Evolutionary conservation across 805 yeast genomes (phyloP).

Genomic region (Yarrowia yakushimensis): DNA sequence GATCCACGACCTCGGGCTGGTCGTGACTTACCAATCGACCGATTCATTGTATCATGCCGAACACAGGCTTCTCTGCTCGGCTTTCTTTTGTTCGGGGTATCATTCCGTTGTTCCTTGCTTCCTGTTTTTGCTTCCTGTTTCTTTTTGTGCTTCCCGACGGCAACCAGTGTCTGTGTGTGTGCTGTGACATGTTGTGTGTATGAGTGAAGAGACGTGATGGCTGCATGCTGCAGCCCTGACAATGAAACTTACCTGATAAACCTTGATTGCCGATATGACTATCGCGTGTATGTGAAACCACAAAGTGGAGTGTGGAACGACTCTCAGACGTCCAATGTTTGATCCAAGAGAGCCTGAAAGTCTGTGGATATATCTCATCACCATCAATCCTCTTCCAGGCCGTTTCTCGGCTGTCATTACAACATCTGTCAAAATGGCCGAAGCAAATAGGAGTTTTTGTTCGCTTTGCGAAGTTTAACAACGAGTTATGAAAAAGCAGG

Average conservation of each 20-base stretch:
- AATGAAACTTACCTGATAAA: neutral
- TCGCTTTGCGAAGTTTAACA: neutral
- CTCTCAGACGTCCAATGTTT: too few species aligned
- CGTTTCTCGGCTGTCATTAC: neutral
- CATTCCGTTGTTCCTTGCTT: too few species aligned
- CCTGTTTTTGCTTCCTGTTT: neutral
- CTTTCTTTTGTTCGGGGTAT: neutral
- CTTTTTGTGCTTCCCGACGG: neutral
- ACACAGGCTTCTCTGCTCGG: neutral
- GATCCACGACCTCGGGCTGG: too few species aligned
- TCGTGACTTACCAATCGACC: too few species aligned
- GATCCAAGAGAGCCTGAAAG: too few species aligned
- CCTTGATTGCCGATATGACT: neutral
- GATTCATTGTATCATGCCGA: neutral
- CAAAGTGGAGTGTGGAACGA: neutral
- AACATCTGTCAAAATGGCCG: neutral
- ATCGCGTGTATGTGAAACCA: neutral
- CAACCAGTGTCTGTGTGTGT: neutral
- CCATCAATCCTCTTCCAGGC: too few species aligned
- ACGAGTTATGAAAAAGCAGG: neutral
- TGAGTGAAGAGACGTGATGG: neutral
- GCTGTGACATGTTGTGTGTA: neutral
- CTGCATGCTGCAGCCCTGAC: constrained; percentile 9
- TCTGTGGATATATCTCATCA: too few species aligned
- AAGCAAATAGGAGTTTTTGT: neutral